Evolutionary conservation across 768 basidiomycete species (phyloP), one percentile per base, ranked within the genome.

Genomic region (Gelatoporia subvermispora): DNA sequence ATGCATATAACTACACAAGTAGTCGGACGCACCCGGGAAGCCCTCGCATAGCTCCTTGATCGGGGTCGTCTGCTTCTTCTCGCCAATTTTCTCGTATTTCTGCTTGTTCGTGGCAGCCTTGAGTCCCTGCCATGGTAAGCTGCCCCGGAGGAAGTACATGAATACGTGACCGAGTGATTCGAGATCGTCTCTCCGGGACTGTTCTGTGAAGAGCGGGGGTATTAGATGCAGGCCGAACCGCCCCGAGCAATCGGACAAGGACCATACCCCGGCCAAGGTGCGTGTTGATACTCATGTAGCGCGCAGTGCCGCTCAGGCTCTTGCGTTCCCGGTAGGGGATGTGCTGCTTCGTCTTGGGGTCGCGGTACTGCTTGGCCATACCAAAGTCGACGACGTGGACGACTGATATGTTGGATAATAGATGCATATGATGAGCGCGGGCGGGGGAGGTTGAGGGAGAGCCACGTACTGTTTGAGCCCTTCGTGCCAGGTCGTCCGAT

Each of bases 21-120:
- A 52, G 39, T 50, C 39, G 31, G 35, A 65, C 77, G 52, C 57
- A 92, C 92, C 93, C 42, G 96, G 95, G 73, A 86, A 93, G 49
- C 92, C 90, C 59, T 98, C 96, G 61, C 87, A 92, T 21, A 99
- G 77, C 63, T 99, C 96, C 72, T 92, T 95, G 68, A 99, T 97
- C 7, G 88, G 88, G 23, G 96, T 98, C 13, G 88, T 89, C 73
- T 98, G 96, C 78, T 93, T 99, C 85, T 99, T 99, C 76, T 99
- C 95, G 54, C 95, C 95, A 67, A 99, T 99, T 78, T 98, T 99
- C 77, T 99, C 95, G 72, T 99, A 99, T 76, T 98, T 92, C 68
- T 98, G 96, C 75, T 99, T 99, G 77, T 99, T 98, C 43, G 94
- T 99, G 23, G 96, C 96, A 28, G 96, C 96, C 72, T 98, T 98